phyloP scores from a whole-genome alignment of 2,329 filamentous ascomycete species.

The Pezicula radicicola region DNA sequence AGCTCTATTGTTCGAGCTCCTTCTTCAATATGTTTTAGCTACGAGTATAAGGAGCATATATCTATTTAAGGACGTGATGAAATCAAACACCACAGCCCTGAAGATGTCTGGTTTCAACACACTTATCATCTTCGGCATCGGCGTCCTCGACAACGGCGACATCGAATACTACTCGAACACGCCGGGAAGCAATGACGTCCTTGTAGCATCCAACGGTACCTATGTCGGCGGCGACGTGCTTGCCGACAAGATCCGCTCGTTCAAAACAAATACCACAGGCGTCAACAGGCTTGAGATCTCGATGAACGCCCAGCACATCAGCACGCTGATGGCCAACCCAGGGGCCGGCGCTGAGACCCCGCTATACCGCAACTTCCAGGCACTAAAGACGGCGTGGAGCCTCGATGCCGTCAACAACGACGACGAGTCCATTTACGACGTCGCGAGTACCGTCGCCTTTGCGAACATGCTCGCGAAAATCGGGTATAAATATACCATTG shows the following conservation, averaged over 20 bases:
- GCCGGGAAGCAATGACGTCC: too few relatives aligned
- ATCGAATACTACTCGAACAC: too few relatives aligned
- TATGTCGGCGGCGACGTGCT: slow-evolving; percentile 48
- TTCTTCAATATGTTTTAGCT: too few relatives aligned
- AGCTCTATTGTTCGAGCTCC: too few relatives aligned
- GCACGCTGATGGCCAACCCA: slow-evolving; percentile 32
- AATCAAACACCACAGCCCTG: too few relatives aligned
- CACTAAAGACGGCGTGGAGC: slow-evolving; percentile 36
- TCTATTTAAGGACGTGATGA: too few relatives aligned
- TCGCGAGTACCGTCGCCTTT: slow-evolving; percentile 38
- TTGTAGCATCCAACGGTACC: slow-evolving; percentile 34
- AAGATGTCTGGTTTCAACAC: too few relatives aligned
- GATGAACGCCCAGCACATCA: slow-evolving; percentile 40
- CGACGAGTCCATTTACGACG: slow-evolving; percentile 41
- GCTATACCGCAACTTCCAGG: slow-evolving; percentile 37
- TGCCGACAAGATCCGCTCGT: slow-evolving; percentile 40
- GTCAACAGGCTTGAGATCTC: slow-evolving; percentile 39
- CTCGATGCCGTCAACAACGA: slow-evolving; percentile 45
- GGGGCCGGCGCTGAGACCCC: slow-evolving; percentile 31
- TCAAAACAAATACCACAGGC: slow-evolving; percentile 33
- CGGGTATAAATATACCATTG: slow-evolving; percentile 40
- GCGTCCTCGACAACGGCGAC: too few relatives aligned
- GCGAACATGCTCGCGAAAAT: slow-evolving; percentile 37
- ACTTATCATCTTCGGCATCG: too few relatives aligned
- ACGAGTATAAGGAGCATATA: too few relatives aligned